Base-by-base conservation (phyloP, 2,329 filamentous ascomycete genomes). In the Fusarium concolor region DNA sequence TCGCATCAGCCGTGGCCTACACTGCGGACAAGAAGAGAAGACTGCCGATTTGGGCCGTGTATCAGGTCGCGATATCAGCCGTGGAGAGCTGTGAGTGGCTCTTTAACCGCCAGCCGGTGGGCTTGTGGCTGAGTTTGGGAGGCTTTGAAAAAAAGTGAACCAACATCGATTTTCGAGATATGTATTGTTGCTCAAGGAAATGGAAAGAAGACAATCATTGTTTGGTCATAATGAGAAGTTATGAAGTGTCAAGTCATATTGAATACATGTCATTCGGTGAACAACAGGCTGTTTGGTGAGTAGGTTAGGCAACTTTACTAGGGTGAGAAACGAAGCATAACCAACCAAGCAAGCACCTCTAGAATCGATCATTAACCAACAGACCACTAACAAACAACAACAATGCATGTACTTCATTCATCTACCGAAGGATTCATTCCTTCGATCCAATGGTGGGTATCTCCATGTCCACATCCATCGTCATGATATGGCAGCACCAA, bases 81-180 rank as follows among this genome's bases (percentile, higher is more conserved):
- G 54, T 62, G 65, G 61, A 50, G 65, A 43, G 50, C 52, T 65
- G 46, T 72, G 70, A 71, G 43, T 73, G 71, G 71, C 44, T 42
- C 47, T 64, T 45, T 42, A 74, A 60, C 56, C 71, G 71, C 71
- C 49, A 35, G 53, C 50, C 47, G 54, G 37, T 50, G 52, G 66
- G 42, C 62, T 70, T 42, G 70, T 71, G 70, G 70, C 70, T 71
- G 56, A 71, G 70, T 62, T 31, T 42, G 22, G 41, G 60, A 62
- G 70, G 70, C 60, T 70, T 70, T 70, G 67, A 68, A 31, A 45
- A 24, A 47, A 52, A 37, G 49, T 65, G 50, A 68, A 68, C 67
- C 59, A 71, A 68, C 63, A 15, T 39, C 18, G 37, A 37, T 41
- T 39, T 44, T 41, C 31, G 44, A 28, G n/a, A 46, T 37, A 47